Evolutionary conservation across 768 basidiomycete genomes (phyloP).

Genomic region (Leccinum truebloodii): DNA sequence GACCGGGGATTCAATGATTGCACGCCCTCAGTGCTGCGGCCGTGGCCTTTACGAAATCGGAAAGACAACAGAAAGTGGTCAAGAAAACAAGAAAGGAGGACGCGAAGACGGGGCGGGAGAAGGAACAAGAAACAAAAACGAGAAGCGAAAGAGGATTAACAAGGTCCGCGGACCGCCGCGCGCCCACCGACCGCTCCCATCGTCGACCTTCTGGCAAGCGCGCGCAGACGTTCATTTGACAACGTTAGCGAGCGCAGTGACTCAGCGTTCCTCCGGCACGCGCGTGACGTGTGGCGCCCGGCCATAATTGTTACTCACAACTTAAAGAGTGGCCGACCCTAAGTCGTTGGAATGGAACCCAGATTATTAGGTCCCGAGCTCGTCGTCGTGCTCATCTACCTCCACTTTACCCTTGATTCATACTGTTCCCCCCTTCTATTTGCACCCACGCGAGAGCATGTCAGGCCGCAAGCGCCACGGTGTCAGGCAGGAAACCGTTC

Average conservation of each 20-base stretch:
- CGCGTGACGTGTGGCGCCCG: conserved; percentile 5
- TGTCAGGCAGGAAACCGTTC: conserved; percentile 11
- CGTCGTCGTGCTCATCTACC: neutral
- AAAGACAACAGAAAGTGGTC: neutral
- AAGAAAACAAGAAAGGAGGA: neutral
- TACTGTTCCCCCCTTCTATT: neutral
- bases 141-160: neutral
- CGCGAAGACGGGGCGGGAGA: neutral
- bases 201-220: conserved; percentile 8
- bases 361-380: conserved; percentile 6
- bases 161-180: neutral
- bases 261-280: conserved; percentile 20
- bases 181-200: neutral
- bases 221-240: neutral
- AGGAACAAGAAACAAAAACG: neutral
- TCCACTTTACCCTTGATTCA: neutral
- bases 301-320: conserved; percentile 17
- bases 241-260: conserved; percentile 17
- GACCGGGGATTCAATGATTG: conserved; percentile 12
- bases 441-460: conserved; percentile 7
- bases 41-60: conserved; percentile 10
- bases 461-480: conserved; percentile 20
- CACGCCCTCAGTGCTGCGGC: neutral
- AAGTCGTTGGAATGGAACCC: conserved; percentile 7
- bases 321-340: conserved; percentile 13